Percentiles rank a stretch among this genome's conserved stretches.
Evolutionary conservation across 2,329 filamentous ascomycete species (phyloP).

Genomic region (Colletotrichum tofieldiae): DNA sequence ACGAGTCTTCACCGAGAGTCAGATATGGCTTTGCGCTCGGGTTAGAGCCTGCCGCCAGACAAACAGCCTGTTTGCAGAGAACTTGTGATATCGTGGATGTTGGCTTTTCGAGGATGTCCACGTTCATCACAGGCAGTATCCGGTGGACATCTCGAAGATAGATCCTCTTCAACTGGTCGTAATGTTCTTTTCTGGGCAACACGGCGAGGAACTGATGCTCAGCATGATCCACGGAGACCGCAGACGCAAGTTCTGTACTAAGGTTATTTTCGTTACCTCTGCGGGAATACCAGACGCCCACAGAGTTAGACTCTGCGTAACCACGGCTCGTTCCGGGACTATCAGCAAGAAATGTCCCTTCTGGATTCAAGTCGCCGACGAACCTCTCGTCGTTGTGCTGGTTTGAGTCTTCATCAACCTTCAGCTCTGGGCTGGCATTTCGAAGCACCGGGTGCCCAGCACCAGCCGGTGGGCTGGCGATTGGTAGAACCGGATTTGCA

Average conservation of each 20-base stretch:
- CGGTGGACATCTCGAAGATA: conserved; percentile 42
- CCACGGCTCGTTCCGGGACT: conserved; percentile 35
- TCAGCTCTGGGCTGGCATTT: not conserved
- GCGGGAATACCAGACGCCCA: conserved; percentile 43
- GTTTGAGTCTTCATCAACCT: conserved; percentile 33
- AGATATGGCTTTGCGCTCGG: conserved; percentile 44
- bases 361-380: conserved; percentile 47
- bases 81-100: conserved; percentile 40
- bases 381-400: conserved; percentile 42
- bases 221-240: conserved; percentile 24
- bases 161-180: conserved; percentile 44
- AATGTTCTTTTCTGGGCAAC: conserved; percentile 29
- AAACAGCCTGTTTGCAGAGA: conserved; percentile 46
- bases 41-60: conserved; percentile 45
- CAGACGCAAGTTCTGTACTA: conserved; percentile 22
- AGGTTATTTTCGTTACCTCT: not conserved
- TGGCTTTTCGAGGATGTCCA: conserved; percentile 44
- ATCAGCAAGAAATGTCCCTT: conserved; percentile 46
- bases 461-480: not conserved
- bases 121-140: conserved; percentile 45
- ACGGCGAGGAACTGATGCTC: conserved; percentile 35
- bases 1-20: conserved; percentile 32
- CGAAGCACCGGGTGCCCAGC: not conserved
- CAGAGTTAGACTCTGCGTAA: conserved; percentile 35
- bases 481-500: too few species aligned